These are phyloP conservation scores for Mucor saturninus DNA, from an alignment of 371 early-diverging fungal genomes.

Conservation along the genomic window DNA sequence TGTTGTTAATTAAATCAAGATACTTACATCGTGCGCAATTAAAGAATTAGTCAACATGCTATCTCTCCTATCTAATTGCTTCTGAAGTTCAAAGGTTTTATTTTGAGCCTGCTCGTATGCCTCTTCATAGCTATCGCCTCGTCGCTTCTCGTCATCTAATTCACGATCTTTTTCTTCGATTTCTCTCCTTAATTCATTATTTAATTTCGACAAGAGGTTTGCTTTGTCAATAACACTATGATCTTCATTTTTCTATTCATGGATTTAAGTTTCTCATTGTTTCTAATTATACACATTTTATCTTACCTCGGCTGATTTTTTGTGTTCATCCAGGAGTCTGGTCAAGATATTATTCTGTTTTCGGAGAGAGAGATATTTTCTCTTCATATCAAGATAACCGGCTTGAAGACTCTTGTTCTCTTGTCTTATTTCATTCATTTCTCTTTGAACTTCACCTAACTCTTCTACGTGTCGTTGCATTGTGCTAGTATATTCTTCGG, in stretches of 20 bases:
- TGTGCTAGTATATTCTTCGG: no score
- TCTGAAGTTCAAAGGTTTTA: constrained; percentile 15
- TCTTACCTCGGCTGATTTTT: constrained; percentile 32
- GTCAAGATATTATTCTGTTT: constrained; percentile 25
- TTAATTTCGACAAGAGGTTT: constrained; percentile 24
- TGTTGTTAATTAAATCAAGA: background rate
- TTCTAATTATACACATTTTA: background rate
- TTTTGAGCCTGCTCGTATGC: constrained; percentile 6
- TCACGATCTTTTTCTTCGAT: constrained; percentile 17
- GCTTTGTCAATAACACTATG: background rate
- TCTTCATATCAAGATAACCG: constrained; percentile 20
- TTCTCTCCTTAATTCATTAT: constrained; percentile 28
- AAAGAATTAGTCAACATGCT: constrained; percentile 28
- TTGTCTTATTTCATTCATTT: constrained; percentile 24
- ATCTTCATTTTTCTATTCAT: background rate
- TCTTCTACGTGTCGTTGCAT: constrained; percentile 13
- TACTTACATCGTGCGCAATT: constrained; percentile 38
- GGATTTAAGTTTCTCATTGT: background rate
- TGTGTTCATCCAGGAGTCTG: constrained; percentile 24
- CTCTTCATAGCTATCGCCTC: constrained; percentile 3
- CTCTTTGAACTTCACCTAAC: constrained; percentile 24
- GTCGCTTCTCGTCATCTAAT: constrained; percentile 5
- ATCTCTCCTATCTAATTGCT: constrained; percentile 33
- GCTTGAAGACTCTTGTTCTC: no score
- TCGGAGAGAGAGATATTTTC: constrained; percentile 25